Conservation (phyloP, 805 yeast genomes). For the Kuraishia hungarica region DNA sequence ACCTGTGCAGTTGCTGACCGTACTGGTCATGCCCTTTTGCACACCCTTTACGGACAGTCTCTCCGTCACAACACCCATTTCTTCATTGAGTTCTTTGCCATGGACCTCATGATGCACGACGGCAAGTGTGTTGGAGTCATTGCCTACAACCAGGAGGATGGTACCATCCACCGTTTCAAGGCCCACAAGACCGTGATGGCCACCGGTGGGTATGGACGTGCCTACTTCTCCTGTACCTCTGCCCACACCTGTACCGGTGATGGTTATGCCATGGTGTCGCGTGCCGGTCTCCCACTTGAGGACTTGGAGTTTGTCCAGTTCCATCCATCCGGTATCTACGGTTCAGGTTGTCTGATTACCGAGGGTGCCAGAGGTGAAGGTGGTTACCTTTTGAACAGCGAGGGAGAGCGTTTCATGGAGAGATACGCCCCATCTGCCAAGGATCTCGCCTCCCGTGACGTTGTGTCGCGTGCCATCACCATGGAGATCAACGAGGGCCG, state of each 20-base stretch:
- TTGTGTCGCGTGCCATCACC: slow-evolving; percentile 95
- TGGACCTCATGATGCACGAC: slow-evolving; percentile 89
- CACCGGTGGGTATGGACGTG: slow-evolving; percentile 98
- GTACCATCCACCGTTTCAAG: slow-evolving; percentile 95
- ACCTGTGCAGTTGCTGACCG: slow-evolving; percentile 99
- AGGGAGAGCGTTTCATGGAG: slow-evolving; percentile 99
- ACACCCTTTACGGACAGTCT: slow-evolving; percentile 93
- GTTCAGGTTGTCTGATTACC: slow-evolving; percentile 97
- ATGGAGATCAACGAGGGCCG: slow-evolving; percentile 98
- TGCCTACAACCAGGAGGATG: slow-evolving; percentile 98
- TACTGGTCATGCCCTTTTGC: slow-evolving; percentile 96
- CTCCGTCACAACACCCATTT: slow-evolving; percentile 95
- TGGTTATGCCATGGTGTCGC: slow-evolving; percentile 95
- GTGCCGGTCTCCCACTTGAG: slow-evolving; percentile 97
- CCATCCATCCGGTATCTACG: slow-evolving; percentile 99
- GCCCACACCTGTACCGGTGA: slow-evolving; percentile 99
- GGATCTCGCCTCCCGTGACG: slow-evolving; percentile 97
- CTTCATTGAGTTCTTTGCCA: slow-evolving; percentile 94
- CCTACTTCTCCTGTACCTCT: slow-evolving; percentile 97
- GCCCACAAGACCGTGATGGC: slow-evolving; percentile 95
- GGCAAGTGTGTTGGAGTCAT: slow-evolving; percentile 96
- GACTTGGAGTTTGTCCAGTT: slow-evolving; percentile 97
- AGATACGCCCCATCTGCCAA: slow-evolving; percentile 98
- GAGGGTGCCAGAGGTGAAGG: slow-evolving; percentile 99
- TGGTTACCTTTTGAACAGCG: slow-evolving; percentile 91